Conservation (phyloP, 2,329 filamentous ascomycete species). For the Paraphoma chrysanthemicola region DNA sequence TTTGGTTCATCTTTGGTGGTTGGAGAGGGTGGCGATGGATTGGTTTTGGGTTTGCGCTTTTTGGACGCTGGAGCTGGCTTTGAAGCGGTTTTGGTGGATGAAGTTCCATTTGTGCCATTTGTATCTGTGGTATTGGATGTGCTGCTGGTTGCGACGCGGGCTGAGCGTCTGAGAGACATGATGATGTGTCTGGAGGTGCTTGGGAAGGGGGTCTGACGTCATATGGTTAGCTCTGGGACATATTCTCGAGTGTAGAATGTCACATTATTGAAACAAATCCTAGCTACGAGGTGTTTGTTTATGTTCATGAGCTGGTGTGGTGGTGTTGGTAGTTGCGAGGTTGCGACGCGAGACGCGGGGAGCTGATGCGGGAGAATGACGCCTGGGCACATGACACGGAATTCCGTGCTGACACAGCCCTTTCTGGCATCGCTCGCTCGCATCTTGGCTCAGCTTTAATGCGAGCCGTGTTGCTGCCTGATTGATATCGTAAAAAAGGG, state of each 20-base stretch:
- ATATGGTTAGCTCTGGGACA: constrained; percentile 43
- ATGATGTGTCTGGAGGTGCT: constrained; percentile 11
- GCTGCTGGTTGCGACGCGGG: constrained; percentile 51
- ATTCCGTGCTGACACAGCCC: constrained; percentile 29
- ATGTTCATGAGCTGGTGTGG: constrained; percentile 9
- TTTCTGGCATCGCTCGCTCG: not conserved
- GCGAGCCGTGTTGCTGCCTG: too few species aligned
- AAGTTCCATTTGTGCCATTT: constrained; percentile 10
- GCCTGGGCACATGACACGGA: constrained; percentile 32
- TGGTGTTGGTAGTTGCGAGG: constrained; percentile 5
- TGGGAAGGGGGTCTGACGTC: constrained; percentile 26
- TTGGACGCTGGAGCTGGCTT: constrained; percentile 20
- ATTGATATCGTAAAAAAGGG: too few species aligned
- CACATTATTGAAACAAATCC: not conserved
- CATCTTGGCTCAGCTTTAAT: not conserved
- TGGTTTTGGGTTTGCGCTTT: constrained; percentile 34
- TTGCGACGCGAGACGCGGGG: constrained; percentile 23
- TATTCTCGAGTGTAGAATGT: constrained; percentile 5
- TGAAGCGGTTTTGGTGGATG: constrained; percentile 11
- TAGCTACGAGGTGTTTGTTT: not conserved
- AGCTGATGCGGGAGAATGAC: constrained; percentile 20
- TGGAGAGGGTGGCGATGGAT: constrained; percentile 10
- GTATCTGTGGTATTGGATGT: constrained; percentile 23
- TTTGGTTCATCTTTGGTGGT: constrained; percentile 5
- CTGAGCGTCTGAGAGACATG: constrained; percentile 63